phyloP scores from a whole-genome alignment of 768 basidiomycete species.

The Tephrocybe sp. region DNA sequence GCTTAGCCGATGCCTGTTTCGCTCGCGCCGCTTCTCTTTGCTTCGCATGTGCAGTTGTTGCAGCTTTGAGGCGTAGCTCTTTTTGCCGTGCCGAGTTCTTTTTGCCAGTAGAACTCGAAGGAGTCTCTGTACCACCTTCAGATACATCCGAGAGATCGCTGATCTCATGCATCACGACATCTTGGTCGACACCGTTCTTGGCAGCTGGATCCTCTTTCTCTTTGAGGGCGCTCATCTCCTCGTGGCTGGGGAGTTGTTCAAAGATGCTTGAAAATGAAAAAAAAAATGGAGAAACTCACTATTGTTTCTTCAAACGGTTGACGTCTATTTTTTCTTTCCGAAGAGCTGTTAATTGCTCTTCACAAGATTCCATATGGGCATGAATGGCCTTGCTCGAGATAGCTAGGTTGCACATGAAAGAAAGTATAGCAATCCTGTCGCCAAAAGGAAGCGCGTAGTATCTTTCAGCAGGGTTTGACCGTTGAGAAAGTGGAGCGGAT shows the following conservation, averaged over 20 bases:
- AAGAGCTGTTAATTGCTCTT: constrained; percentile 85
- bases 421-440: constrained; percentile 82
- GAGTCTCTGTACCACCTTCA: constrained; percentile 59
- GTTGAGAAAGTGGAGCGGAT: constrained; percentile 35
- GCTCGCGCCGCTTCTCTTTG: constrained; percentile 77
- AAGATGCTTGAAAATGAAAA: background rate
- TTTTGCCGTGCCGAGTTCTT: constrained; percentile 50
- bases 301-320: constrained; percentile 83
- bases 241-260: constrained; percentile 41
- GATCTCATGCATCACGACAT: constrained; percentile 58
- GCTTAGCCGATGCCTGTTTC: constrained; percentile 77
- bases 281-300: constrained; percentile 68
- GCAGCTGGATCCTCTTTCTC: constrained; percentile 49
- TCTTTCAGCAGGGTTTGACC: constrained; percentile 58
- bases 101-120: constrained; percentile 42
- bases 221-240: constrained; percentile 68
- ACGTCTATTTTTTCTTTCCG: constrained; percentile 96
- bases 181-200: constrained; percentile 51
- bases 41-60: constrained; percentile 64
- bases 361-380: constrained; percentile 85
- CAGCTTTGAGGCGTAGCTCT: constrained; percentile 50
- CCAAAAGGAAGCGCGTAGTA: constrained; percentile 71
- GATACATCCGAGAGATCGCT: constrained; percentile 76
- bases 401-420: constrained; percentile 87
- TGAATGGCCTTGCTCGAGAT: constrained; percentile 89